Evolutionary conservation across 805 yeast species (phyloP), one percentile per base, ranked within the genome.

Genomic region (Saccharomycopsis olivae): DNA sequence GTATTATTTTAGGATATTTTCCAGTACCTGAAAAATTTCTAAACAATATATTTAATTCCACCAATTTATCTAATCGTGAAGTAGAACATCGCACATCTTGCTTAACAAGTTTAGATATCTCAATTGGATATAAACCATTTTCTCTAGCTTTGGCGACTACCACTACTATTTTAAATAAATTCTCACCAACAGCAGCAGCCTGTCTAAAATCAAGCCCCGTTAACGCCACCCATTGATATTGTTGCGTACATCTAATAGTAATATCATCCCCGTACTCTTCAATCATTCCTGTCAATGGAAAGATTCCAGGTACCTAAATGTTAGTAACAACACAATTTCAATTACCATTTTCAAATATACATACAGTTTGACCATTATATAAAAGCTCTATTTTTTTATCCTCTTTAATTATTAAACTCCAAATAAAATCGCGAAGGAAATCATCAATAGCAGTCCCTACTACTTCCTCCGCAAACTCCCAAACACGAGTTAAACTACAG

Each of bases 71-170:
- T 14, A 40, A 13, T 32, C 44, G 15, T 2, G 33, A 17, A 8
- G 36, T 31, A 15, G 36, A 14, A 18, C 33, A 36, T 20, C 44
- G 11, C 4, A 15, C 32, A 28, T 40, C 44, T 25, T 40, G 44
- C 2, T 28, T 28, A 15, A 37, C 32, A 6, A 10, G 24, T 17
- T 19, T 31, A 2, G 37, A 5, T 9, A 40, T 29, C 13, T 40
- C 33, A 3, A 14, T 15, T 3, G 34, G 8, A n/a, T 9, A 10
- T 3, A 32, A 4, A 3, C 44, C 44, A 8, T 25, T 24, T 13
- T 30, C 35, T 14, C 24, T 33, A 3, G 36, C 10, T 16, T 31
- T 17, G 28, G 40, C 44, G 3, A 36, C 44, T 5, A 8, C 33
- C 6, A 41, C 8, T 1, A 41, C 20, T 13, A 41, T 33, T 11